Conservation (phyloP, 2,329 filamentous ascomycete genomes). For the Hymenoscyphus scutula region DNA sequence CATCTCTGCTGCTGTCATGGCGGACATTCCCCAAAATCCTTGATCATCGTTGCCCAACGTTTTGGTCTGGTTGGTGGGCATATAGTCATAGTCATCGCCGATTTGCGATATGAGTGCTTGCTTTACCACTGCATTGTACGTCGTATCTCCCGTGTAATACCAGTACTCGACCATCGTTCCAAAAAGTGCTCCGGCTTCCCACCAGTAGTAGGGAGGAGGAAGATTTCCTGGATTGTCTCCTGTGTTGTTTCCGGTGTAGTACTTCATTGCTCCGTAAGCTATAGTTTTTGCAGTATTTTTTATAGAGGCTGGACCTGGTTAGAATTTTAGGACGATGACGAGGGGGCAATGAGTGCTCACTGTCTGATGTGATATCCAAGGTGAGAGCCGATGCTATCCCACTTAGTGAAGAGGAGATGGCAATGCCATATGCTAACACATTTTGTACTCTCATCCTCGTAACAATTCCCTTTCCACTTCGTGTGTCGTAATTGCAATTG, state of each 20-base stretch:
- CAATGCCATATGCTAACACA: constrained; percentile 15
- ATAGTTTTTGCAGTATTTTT: constrained; percentile 33
- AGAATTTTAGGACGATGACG: not conserved
- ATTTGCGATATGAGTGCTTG: constrained; percentile 72
- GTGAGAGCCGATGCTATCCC: constrained; percentile 16
- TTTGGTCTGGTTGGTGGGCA: constrained; percentile 68
- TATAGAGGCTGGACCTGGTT: constrained; percentile 31
- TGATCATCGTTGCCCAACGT: constrained; percentile 68
- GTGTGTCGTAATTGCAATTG: not conserved
- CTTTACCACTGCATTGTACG: constrained; percentile 61
- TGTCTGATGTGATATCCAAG: constrained; percentile 20
- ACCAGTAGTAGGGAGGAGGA: constrained; percentile 49
- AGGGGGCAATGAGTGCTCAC: constrained; percentile 12
- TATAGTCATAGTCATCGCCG: constrained; percentile 69
- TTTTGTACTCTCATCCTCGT: constrained; percentile 21
- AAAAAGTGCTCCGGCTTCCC: constrained; percentile 70
- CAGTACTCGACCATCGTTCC: constrained; percentile 76
- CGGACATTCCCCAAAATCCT: constrained; percentile 68
- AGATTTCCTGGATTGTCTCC: constrained; percentile 50
- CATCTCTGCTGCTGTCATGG: constrained; percentile 67
- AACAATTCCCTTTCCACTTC: not conserved
- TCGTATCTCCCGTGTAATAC: constrained; percentile 72
- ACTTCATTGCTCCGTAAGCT: constrained; percentile 48
- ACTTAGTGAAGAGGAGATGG: constrained; percentile 20
- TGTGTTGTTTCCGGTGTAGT: constrained; percentile 50